A percentile compares a stretch with the other conserved stretches of the same genome.
phyloP scores from a whole-genome alignment of 768 basidiomycete species.

The Exidia glandulosa region DNA sequence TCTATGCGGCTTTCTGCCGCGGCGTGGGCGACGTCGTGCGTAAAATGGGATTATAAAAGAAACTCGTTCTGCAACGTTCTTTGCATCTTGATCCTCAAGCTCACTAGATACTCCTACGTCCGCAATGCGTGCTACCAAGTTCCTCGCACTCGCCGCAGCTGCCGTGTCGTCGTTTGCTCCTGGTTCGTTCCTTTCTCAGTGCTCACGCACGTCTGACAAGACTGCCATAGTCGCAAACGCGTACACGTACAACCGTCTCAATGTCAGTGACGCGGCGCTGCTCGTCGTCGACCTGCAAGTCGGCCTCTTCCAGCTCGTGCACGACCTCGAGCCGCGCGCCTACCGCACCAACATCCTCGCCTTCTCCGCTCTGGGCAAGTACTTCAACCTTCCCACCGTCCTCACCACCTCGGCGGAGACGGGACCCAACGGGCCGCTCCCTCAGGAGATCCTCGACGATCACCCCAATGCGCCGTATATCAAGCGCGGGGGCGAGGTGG shows the following conservation, averaged over 20 bases:
- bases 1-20: no score
- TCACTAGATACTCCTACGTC: no score
- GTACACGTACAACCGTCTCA: slow-evolving; percentile 27
- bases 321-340: slow-evolving; percentile 28
- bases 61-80: no score
- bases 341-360: slow-evolving; percentile 36
- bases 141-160: no score
- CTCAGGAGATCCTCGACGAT: slow-evolving; percentile 33
- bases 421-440: slow-evolving; percentile 39
- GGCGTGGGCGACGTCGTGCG: no score
- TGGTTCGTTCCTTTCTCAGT: no score
- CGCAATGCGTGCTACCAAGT: no score
- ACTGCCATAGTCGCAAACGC: no score
- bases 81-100: no score
- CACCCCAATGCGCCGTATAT: slow-evolving; percentile 34
- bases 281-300: slow-evolving; percentile 40
- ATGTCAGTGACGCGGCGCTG: slow-evolving; percentile 34
- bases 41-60: no score
- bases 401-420: slow-evolving; percentile 35
- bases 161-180: no score
- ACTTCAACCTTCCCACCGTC: slow-evolving; percentile 35
- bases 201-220: no score
- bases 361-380: slow-evolving; percentile 34
- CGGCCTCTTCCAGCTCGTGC: slow-evolving; percentile 36
- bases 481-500: slow-evolving; percentile 37